phyloP scores from a whole-genome alignment of 2,329 filamentous ascomycete species.

The Coniella vitis region DNA sequence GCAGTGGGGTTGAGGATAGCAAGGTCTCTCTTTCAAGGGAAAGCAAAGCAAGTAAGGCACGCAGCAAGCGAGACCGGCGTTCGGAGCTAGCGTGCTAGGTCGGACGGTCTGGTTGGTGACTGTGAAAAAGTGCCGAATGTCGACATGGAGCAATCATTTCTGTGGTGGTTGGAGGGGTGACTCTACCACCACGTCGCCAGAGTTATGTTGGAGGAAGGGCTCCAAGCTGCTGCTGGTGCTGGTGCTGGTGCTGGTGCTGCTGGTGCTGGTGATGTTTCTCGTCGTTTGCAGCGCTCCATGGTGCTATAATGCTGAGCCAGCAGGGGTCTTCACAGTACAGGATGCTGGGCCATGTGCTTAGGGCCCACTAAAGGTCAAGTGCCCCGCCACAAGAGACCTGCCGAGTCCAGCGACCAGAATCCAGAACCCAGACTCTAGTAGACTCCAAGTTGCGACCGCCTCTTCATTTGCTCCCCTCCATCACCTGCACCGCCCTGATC shows the following conservation, averaged over 20 bases:
- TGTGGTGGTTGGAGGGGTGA: not conserved
- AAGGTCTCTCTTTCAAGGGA: not conserved
- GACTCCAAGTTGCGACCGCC: too few relatives aligned
- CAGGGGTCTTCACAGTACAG: not conserved
- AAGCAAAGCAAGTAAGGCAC: not conserved
- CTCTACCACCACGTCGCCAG: not conserved
- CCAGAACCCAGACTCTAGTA: too few relatives aligned
- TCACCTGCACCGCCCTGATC: too few relatives aligned
- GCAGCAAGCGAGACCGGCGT: not conserved
- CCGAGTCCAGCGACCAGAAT: too few relatives aligned
- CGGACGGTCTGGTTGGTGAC: not conserved
- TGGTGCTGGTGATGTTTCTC: not conserved
- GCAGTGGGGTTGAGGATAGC: not conserved
- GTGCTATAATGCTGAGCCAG: too few relatives aligned
- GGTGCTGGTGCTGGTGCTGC: not conserved
- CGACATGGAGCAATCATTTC: not conserved
- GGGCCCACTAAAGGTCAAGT: constrained; percentile 4
- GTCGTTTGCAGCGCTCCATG: too few relatives aligned
- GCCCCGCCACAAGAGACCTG: not conserved
- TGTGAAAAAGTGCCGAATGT: not conserved
- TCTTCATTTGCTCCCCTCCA: too few relatives aligned
- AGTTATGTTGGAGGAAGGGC: not conserved
- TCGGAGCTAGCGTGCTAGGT: not conserved
- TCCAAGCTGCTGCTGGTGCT: not conserved
- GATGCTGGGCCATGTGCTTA: not conserved